A percentile compares a stretch with the other conserved stretches of the same genome.
Conservation (phyloP, 495 filamentous ascomycete species). For the Penicillium odoratum region DNA sequence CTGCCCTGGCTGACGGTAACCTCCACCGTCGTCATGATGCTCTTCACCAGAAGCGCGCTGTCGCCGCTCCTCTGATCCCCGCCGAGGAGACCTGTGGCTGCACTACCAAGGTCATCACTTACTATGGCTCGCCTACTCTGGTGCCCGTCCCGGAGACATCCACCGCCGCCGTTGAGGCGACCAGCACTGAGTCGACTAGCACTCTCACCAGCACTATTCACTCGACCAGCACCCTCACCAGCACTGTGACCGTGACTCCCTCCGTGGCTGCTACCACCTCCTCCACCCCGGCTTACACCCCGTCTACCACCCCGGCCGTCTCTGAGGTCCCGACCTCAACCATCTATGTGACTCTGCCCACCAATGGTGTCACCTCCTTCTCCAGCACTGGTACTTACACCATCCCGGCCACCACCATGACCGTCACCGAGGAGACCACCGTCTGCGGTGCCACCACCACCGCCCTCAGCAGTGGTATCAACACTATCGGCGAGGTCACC, state of each 20-base stretch:
- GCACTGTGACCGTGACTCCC: conserved; percentile 34
- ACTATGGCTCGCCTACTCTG: conserved; percentile 58
- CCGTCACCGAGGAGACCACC: conserved; percentile 68
- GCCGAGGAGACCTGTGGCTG: conserved; percentile 58
- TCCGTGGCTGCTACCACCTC: conserved; percentile 27
- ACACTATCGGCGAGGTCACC: conserved; percentile 76
- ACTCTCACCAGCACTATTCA: conserved; percentile 36
- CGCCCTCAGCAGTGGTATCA: conserved; percentile 60
- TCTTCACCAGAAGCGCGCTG: conserved; percentile 50
- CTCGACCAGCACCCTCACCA: conserved; percentile 44
- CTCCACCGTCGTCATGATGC: conserved; percentile 62
- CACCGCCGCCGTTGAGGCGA: conserved; percentile 9
- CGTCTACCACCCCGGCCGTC: conserved; percentile 17
- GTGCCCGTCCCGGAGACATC: conserved; percentile 30
- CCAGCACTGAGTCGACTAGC: conserved; percentile 14
- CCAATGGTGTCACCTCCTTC: conserved; percentile 65
- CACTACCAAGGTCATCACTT: conserved; percentile 65
- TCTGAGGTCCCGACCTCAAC: conserved; percentile 17
- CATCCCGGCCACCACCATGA: conserved; percentile 73
- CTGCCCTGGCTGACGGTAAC: conserved; percentile 60
- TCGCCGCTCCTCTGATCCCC: conserved; percentile 9
- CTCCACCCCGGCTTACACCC: conserved; percentile 9
- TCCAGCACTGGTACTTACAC: conserved; percentile 75
- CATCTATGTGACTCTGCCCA: conserved; percentile 51
- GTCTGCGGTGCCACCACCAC: conserved; percentile 66